Conservation (phyloP, 176 grass and related monocot species). For the Dendrocalamus sinicus region DNA sequence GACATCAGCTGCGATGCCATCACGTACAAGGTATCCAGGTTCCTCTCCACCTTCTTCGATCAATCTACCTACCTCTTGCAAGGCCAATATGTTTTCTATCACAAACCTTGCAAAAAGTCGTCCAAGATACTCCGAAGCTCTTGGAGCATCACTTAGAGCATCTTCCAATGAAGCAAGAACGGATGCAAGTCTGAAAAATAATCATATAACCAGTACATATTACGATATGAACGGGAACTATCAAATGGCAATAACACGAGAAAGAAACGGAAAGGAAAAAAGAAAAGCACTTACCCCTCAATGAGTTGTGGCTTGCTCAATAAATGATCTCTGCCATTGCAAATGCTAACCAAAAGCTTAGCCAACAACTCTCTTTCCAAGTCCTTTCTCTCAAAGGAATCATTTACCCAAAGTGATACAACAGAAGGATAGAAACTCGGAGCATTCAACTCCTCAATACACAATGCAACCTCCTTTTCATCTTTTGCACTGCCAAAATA, state of each 20-base stretch:
- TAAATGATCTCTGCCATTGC: conserved; percentile 62
- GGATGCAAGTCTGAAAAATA: conserved; percentile 57
- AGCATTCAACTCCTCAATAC: conserved; percentile 93
- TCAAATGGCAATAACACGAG: neutral
- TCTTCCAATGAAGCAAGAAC: conserved; percentile 84
- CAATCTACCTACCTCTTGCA: conserved; percentile 76
- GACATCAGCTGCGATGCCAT: conserved; percentile 75
- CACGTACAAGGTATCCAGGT: conserved; percentile 61
- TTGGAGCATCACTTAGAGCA: conserved; percentile 88
- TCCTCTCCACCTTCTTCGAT: conserved; percentile 76
- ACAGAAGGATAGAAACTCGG: conserved; percentile 76
- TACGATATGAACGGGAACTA: neutral
- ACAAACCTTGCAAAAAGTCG: conserved; percentile 72
- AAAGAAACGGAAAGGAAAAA: conserved; percentile 11
- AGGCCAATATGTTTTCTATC: conserved; percentile 59
- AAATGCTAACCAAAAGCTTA: conserved; percentile 82
- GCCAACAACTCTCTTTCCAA: conserved; percentile 82
- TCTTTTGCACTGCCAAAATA: conserved; percentile 80
- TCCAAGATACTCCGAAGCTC: conserved; percentile 82
- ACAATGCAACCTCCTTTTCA: conserved; percentile 79
- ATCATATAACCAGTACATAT: conserved; percentile 11
- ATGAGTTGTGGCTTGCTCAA: conserved; percentile 70
- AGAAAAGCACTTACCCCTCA: conserved; percentile 63
- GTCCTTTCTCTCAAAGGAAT: conserved; percentile 94
- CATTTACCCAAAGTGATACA: conserved; percentile 88